Base-by-base conservation (phyloP, 257 asterid genomes). In the Plantago ovata region DNA sequence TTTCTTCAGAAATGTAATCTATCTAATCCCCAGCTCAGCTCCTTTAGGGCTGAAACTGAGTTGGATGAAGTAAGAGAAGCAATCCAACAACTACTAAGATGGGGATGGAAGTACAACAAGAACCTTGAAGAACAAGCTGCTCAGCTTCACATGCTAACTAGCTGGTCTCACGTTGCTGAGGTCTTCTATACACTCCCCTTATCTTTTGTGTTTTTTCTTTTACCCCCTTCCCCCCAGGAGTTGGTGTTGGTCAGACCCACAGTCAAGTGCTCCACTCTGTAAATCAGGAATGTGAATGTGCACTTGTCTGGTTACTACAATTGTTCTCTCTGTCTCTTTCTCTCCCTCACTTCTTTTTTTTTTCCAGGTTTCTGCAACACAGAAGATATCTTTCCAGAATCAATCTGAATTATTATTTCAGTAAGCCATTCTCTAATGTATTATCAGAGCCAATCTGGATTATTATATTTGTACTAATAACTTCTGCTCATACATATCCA, bases 101-200 rank as follows among this genome's bases (percentile, higher is more conserved):
- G 99, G 99, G 98, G 87, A 43, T 86, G 94, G 97, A 86, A 84
- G 60, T 89, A 77, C 77, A 86, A 93, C 77, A 93, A 84, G 75
- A 93, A 86, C 74, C 96, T 86, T 68, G 98, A 93, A 76, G 98
- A 93, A 66, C 97, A 89, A 72, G 97, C 91, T 68, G 95, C 96
- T 60, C 96, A 92, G 82, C 97, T 88, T 66, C 96, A 92, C 77
- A 79, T 88, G 96, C 69, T 84, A 63, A 85, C 83, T 22, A 83
- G 98, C 84, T 92, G 97, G 97, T 92, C 95, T 56, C 99, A 89
- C 66, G 78, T 89, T 78, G 96, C 81, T 38, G 97, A 93, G 96
- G 99, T 93, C 42, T 39, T 58, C 62, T 71, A 62, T 56, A 60
- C 54, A 38, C 49, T 56, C 45, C 41, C 51, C 28, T 15, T 39